Evolutionary conservation across 176 grass and related monocot genomes (phyloP).

Genomic region (Neostapfia colusana): DNA sequence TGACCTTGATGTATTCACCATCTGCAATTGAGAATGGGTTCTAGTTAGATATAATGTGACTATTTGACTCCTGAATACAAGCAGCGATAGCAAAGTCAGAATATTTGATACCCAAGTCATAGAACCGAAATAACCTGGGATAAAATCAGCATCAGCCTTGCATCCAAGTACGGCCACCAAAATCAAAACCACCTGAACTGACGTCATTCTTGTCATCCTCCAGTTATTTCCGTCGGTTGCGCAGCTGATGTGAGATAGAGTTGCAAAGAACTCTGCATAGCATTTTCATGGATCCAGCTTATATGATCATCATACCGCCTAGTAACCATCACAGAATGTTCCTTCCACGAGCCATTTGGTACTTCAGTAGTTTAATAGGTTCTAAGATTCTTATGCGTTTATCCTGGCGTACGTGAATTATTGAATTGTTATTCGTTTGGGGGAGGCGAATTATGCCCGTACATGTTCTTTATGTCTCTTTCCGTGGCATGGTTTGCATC

Average conservation of each 20-base stretch:
- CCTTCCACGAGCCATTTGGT: not conserved
- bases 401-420: constrained; percentile 6
- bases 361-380: constrained; percentile 16
- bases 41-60: constrained; percentile 21
- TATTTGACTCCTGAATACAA: not conserved
- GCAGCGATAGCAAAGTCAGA: not conserved
- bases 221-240: not conserved
- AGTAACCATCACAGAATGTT: constrained; percentile 33
- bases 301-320: constrained; percentile 11
- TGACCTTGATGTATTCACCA: constrained; percentile 46
- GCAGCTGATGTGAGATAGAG: not conserved
- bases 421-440: not conserved
- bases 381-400: not conserved
- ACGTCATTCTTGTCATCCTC: constrained; percentile 16
- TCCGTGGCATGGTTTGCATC: not conserved
- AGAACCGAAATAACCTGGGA: constrained; percentile 13
- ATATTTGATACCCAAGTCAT: not conserved
- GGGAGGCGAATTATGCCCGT: constrained; percentile 16
- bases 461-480: constrained; percentile 20
- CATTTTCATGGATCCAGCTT: not conserved
- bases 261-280: constrained; percentile 27
- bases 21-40: constrained; percentile 33
- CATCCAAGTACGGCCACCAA: not conserved
- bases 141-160: constrained; percentile 34
- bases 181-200: not conserved